These are phyloP conservation scores for Candida sojae DNA, from an alignment of 1,139 yeast species.

Conservation along the genomic window DNA sequence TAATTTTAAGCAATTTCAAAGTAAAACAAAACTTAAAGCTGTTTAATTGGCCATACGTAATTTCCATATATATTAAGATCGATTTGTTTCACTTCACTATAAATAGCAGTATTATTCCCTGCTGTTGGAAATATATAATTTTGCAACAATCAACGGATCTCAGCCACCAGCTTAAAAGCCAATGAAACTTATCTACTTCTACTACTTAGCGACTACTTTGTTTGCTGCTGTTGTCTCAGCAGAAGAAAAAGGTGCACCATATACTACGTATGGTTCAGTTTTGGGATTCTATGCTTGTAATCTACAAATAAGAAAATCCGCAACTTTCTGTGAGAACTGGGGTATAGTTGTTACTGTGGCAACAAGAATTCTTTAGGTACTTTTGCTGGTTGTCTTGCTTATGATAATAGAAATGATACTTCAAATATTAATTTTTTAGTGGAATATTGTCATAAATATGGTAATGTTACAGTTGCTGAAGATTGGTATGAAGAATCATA, in stretches of 20 bases:
- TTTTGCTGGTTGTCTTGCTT: constrained; percentile 18
- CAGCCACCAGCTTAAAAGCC: neutral
- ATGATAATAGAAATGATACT: constrained; percentile 4
- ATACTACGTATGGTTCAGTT: constrained; percentile 11
- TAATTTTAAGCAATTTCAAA: too few relatives aligned
- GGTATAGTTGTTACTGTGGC: constrained; percentile 14
- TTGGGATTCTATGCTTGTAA: constrained; percentile 20
- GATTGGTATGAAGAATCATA: constrained; percentile 20
- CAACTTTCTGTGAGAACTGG: constrained; percentile 15
- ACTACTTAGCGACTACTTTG: neutral
- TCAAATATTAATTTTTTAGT: neutral
- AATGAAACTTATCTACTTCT: neutral
- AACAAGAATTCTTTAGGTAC: constrained; percentile 17
- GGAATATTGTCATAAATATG: constrained; percentile 8
- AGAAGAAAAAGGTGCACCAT: constrained; percentile 13
- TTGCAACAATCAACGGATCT: too few relatives aligned
- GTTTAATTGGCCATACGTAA: too few relatives aligned
- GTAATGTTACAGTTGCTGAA: constrained; percentile 15
- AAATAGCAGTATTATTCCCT: neutral
- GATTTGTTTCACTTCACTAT: neutral
- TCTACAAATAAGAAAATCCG: constrained; percentile 15
- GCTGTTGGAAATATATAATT: too few relatives aligned
- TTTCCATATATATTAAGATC: too few relatives aligned
- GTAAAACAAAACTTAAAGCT: too few relatives aligned
- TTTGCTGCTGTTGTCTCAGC: neutral